Evolutionary conservation across 2,329 filamentous ascomycete species (phyloP), one percentile per base, ranked within the genome.

Genomic region (Mollisia scopiformis): DNA sequence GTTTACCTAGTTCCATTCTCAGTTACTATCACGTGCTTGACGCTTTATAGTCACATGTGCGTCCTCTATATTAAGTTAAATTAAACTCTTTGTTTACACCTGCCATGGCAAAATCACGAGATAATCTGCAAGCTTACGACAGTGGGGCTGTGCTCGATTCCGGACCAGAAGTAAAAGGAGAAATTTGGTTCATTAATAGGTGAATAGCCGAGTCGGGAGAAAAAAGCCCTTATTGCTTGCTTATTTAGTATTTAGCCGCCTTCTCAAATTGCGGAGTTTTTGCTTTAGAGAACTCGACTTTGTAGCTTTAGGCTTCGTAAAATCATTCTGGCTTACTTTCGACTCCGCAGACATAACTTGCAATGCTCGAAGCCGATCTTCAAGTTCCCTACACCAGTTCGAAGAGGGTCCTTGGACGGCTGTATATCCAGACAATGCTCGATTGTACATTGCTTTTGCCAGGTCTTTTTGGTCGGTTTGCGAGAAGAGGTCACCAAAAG

Each of bases 371-470:
- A 56, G 53, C 53, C 53, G 27, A 56, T 56, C 37, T 56, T 56
- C 57, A 58, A 65, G 51, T 47, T 55, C 21, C 51, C 13, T 61
- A 59, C 58, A 65, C 55, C 46, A 49, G 31, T 61, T 61, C 54
- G 61, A 65, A 28, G 58, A 65, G 55, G 61, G 61, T 28, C 63
- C 60, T 63, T 65, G 58, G 46, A 65, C 58, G 57, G 57, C 27
- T 39, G 10, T 39, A 39, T 16, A 39, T 39, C 35, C 35, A 39
- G 35, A 13, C n/a, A 61, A 59, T 61, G 57, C 60, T 59, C 59
- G 68, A 67, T 19, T 64, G 50, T 71, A 70, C 68, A 70, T 71
- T 61, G 25, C 52, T 63, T 67, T 72, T 43, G 69, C 68, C 61
- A 65, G 59, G 47, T 70, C 61, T 59, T 66, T 67, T 47, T 62